Base-by-base conservation (phyloP, 2,329 filamentous ascomycete genomes). In the Ambrosiella xylebori region DNA sequence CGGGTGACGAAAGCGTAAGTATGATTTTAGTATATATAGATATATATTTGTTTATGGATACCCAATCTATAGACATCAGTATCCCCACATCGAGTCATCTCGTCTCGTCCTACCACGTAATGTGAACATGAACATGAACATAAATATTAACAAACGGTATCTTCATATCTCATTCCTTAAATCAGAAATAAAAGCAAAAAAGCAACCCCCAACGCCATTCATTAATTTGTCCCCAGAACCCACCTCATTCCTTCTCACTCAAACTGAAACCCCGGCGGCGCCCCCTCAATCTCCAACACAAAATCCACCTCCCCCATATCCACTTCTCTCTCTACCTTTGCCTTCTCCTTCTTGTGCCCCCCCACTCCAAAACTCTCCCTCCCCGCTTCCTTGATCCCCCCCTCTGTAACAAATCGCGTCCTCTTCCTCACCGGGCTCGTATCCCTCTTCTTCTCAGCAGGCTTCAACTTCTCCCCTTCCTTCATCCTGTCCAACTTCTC, bases 381-480 rank as follows among this genome's bases (percentile, higher is more conserved):
- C 1, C 86, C 86, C 3, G 86, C 85, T 68, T 88, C 85, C 57
- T 81, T 78, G 61, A 90, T 89, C 0, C 86, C 86, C 67, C 84
- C 86, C 47, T 82, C 81, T 35, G 86, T 88, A 45, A 89, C 77
- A 65, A 90, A 89, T n/a, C 85, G 75, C 56, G 85, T 89, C 74
- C 87, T 88, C 70, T 88, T 84, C 63, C 78, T 74, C 38, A 80
- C 75, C 0, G 79, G 79, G 65, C 65, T 75, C 63, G 61, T 67
- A 55, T 68, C 64, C 36, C 54, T 50, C 64, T 64, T 52, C 7
- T 45, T 19, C 66, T 64, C 56, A 38, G 15, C 56, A 38, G 47
- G 54, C 57, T 41, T 66, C 19, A 80, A 64, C 62, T 71, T 76
- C 66, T 81, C 78, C 1, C 80, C 80, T 3, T 80, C 74, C 65